Evolutionary conservation across 73 alveolate species (phyloP).

Genomic region (Paramecium tetraurelia): DNA sequence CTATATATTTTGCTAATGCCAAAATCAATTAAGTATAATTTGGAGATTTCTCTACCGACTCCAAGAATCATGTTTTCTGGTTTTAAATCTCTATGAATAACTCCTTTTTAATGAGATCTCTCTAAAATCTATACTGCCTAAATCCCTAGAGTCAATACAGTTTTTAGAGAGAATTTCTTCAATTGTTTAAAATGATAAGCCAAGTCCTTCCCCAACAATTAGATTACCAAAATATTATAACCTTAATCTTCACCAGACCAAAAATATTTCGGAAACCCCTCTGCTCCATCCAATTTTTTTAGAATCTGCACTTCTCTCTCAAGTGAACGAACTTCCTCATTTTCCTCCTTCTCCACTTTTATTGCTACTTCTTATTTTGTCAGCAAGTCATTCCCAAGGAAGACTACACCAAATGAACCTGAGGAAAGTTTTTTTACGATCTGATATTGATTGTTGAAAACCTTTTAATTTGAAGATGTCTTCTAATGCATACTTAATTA

Average conservation of each 20-base stretch:
- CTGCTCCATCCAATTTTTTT: conserved; percentile 52
- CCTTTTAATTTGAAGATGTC: conserved; percentile 18
- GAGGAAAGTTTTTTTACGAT: conserved; percentile 76
- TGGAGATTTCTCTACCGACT: conserved; percentile 31
- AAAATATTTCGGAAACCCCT: conserved; percentile 42
- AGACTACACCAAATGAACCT: conserved; percentile 93
- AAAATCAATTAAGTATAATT: conserved; percentile 47
- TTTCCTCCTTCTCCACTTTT: conserved; percentile 60
- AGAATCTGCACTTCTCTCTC: conserved; percentile 60
- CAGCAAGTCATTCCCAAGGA: conserved; percentile 54
- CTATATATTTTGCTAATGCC: conserved; percentile 58
- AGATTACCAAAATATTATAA: conserved; percentile 45
- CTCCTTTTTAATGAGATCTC: conserved; percentile 46
- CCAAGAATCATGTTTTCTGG: conserved; percentile 63
- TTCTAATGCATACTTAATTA: background rate
- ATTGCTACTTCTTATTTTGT: conserved; percentile 61
- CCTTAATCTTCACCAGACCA: conserved; percentile 63
- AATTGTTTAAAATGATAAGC: conserved; percentile 47
- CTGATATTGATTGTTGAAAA: conserved; percentile 47
- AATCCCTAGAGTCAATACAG: conserved; percentile 32
- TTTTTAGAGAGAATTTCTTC: conserved; percentile 56
- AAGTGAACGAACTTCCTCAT: conserved; percentile 55
- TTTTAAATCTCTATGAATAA: conserved; percentile 59
- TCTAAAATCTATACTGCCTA: conserved; percentile 23
- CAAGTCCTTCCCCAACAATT: conserved; percentile 57